Base-by-base conservation (phyloP, 371 early-diverging fungal species). In the Capillidium heterosporum region DNA sequence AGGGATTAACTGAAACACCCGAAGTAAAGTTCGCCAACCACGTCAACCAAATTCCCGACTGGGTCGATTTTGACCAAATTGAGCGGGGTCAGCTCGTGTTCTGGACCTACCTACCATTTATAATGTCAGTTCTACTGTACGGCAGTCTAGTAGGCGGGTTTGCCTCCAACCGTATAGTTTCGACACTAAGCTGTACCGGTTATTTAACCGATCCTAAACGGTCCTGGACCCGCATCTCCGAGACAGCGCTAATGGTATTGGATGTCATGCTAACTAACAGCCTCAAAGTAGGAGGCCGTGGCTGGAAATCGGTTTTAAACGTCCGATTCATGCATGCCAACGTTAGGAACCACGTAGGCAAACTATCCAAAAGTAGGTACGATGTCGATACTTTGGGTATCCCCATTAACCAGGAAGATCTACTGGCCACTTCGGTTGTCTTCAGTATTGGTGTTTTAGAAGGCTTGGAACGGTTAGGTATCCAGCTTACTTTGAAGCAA, bases 291-390 rank as follows among this genome's bases (percentile, higher is more conserved):
- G 23, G 31, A 31, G 32, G 32, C 8, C 7, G 32, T 5, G 51
- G 51, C 13, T 50, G 51, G 51, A 4, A 7, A 27, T 50, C 51
- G 27, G 51, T 29, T 17, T 23, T 50, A 17, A 31, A n/a, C 13
- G 51, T 50, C 31, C 21, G 51, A 23, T 17, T 50, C 7, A 50
- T 50, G 51, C 51, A 50, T 50, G 51, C 51, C 19, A 23, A 50
- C 17, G 51, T 31, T 4, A 23, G 51, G 11, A 4, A 19, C 7
- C 51, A 50, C 31, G 51, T 24, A 17, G 10, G 17, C 4, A 23
- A 29, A 5, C 10, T 50, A 26, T 29, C 51, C 4, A 11, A 50
- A 24, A n/a, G 40, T n/a, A 13, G 10, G 10, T 48, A 48, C 19
- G 48, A 48, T 27, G 13, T 11, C 10, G 19, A 23, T 11, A 11